phyloP scores from a whole-genome alignment of 176 grass and related monocot genomes.

The Thinopyrum elongatum region DNA sequence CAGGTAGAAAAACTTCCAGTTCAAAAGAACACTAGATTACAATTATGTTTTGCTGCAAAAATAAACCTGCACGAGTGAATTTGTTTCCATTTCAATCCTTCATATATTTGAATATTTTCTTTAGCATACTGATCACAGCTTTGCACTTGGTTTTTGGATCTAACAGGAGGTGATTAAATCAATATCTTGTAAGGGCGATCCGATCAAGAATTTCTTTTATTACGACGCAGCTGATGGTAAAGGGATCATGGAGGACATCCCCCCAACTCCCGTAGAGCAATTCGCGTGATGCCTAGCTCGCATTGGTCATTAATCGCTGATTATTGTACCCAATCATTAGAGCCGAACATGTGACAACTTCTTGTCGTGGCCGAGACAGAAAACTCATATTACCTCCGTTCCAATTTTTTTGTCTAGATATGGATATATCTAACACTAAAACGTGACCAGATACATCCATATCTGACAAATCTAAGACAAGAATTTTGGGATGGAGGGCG shows the following conservation, averaged over 20 bases:
- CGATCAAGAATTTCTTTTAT: conserved; percentile 96
- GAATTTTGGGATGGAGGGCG: too few relatives aligned
- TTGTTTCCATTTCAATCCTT: background rate
- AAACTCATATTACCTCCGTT: background rate
- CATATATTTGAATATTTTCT: background rate
- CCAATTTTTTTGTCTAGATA: too few relatives aligned
- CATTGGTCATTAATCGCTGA: conserved; percentile 7
- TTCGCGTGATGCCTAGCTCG: background rate
- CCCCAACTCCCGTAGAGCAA: conserved; percentile 25
- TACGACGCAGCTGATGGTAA: conserved; percentile 69
- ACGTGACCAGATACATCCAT: too few relatives aligned
- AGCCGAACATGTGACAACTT: background rate
- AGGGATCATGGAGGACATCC: conserved; percentile 78
- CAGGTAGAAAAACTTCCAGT: background rate
- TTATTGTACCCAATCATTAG: conserved; percentile 17
- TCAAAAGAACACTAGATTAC: background rate
- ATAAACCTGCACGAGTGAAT: background rate
- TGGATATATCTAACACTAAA: too few relatives aligned
- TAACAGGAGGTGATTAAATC: conserved; percentile 88
- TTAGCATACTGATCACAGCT: background rate
- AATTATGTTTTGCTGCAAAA: background rate
- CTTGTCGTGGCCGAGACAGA: background rate
- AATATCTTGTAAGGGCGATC: conserved; percentile 87
- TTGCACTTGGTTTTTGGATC: background rate
- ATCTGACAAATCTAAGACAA: too few relatives aligned